Evolutionary conservation across 495 filamentous ascomycete species (phyloP).

Genomic region (Cercophora sp.): DNA sequence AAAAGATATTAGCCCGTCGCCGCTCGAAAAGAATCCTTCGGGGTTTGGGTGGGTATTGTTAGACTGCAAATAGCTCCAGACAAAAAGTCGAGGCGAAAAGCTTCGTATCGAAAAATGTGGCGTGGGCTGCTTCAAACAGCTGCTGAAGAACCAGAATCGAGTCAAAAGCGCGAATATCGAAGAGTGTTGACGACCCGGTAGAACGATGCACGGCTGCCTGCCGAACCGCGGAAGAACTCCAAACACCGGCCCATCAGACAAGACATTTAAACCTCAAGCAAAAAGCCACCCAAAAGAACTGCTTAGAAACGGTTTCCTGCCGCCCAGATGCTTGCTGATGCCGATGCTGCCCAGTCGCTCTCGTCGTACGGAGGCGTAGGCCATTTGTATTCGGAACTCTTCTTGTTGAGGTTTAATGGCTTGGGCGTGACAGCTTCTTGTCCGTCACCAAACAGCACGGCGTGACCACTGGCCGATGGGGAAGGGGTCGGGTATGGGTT

Average conservation of each 20-base stretch:
- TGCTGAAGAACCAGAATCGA: neutral
- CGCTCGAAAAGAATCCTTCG: constrained; percentile 1
- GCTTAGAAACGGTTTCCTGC: constrained; percentile 54
- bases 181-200: constrained; percentile 15
- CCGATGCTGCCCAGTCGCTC: constrained; percentile 80
- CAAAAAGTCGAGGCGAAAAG: too few species aligned
- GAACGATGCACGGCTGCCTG: constrained; percentile 15
- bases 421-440: constrained; percentile 61
- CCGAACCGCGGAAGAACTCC: constrained; percentile 4
- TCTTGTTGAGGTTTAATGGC: constrained; percentile 47
- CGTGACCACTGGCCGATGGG: constrained; percentile 76
- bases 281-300: constrained; percentile 6
- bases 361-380: constrained; percentile 93
- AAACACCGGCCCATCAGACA: constrained; percentile 19
- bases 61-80: constrained; percentile 10
- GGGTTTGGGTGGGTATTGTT: constrained; percentile 15
- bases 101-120: constrained; percentile 2
- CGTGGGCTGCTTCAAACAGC: neutral
- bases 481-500: constrained; percentile 91
- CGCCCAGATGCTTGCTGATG: constrained; percentile 70
- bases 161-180: constrained; percentile 6
- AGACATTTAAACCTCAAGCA: constrained; percentile 12
- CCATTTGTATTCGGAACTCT: constrained; percentile 67
- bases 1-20: constrained; percentile 9
- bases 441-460: constrained; percentile 62